Evolutionary conservation across 768 basidiomycete species (phyloP), one percentile per base, ranked within the genome.

Genomic region (Hortiboletus flavorubellus): DNA sequence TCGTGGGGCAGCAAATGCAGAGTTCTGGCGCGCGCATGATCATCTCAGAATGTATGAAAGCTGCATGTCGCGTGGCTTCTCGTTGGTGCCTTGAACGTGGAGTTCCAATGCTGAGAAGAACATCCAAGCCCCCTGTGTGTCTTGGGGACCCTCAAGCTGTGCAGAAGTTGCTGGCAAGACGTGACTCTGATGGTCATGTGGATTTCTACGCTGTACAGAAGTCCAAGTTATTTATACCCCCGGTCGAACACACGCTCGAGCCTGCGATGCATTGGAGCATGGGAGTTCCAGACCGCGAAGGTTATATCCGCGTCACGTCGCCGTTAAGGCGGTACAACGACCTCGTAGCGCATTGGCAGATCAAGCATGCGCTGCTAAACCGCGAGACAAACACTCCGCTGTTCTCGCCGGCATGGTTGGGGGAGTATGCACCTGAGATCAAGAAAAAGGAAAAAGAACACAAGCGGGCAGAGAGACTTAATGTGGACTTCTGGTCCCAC

Each of bases 271-370:
- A 98, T 66, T 85, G 76, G 76, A 66, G 69, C 6, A 69, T 98
- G 62, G 93, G 88, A 0, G 68, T 91, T n/a, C 75, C 76, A 4
- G 79, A 81, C 2, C 81, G 82, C 40, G 87, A 88, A 59, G 95
- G 95, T 4, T 99, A 99, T 68, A 72, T 79, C 16, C 82, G 90
- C 21, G 84, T 81, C 9, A 98, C 97, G 9, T 92, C 89, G 6
- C 97, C 97, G 0, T 73, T 99, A 42, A 81, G 97, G 40, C 84
- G 97, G 42, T 97, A 84, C 69, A 71, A 73, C 35, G 97, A 99
- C 70, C 68, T 97, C 53, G 68, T 94, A 12, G 73, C 76, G 10
- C 97, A 98, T 72, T 99, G 94, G 93, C 95, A 98, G 69, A 83
- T 99, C 71, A 95, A 97, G 65, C 75, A 85, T 47, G 81, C 80